phyloP scores from a whole-genome alignment of 331 rosid species.

The Ulmus americana region DNA sequence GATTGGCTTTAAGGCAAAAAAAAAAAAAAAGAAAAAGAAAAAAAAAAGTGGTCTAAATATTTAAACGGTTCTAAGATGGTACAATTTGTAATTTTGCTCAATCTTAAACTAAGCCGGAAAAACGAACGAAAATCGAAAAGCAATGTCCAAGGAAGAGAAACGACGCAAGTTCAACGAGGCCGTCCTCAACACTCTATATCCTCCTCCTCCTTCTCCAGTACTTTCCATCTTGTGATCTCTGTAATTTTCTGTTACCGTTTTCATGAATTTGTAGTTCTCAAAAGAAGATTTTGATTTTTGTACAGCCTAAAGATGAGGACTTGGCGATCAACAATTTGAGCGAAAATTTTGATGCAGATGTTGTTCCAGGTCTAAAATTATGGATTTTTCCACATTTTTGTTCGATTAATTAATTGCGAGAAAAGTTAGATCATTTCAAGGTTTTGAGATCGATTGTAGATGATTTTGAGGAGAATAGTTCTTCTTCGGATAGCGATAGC shows the following conservation, averaged over 20 bases:
- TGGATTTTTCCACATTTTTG: neutral
- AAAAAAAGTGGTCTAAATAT: too few species aligned
- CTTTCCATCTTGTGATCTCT: neutral
- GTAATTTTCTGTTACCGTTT: too few species aligned
- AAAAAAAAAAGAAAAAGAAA: too few species aligned
- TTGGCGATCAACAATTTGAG: conserved; percentile 11
- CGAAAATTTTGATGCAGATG: conserved; percentile 14
- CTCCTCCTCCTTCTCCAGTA: conserved; percentile 38
- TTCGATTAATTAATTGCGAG: neutral
- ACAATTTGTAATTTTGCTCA: too few species aligned
- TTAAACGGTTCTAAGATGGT: too few species aligned
- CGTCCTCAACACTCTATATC: conserved; percentile 48
- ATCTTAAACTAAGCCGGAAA: too few species aligned
- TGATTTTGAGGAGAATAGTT: conserved; percentile 24
- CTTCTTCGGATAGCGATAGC: conserved; percentile 24
- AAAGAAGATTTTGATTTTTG: neutral
- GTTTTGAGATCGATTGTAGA: neutral
- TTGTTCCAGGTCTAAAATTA: conserved; percentile 12
- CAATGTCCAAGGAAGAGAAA: conserved; percentile 47
- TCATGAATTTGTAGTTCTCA: neutral
- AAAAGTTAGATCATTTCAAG: neutral
- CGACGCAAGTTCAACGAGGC: conserved; percentile 62
- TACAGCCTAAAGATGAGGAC: conserved; percentile 23
- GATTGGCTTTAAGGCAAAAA: too few species aligned
- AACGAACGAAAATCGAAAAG: too few species aligned